Evolutionary conservation across 2,329 filamentous ascomycete species (phyloP).

Genomic region (Tolypocladium pustulatum): DNA sequence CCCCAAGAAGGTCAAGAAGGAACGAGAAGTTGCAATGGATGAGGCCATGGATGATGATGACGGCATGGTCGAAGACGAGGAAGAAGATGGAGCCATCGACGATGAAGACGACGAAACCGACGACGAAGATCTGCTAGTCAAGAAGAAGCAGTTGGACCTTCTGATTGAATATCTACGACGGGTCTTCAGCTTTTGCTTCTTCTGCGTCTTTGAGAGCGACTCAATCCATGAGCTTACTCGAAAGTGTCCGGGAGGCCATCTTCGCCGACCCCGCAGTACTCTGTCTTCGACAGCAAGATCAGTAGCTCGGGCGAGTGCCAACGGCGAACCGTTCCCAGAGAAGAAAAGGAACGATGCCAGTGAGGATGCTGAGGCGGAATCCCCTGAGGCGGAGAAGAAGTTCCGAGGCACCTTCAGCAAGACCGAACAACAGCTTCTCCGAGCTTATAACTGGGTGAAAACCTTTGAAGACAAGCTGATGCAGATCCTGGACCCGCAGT

Average conservation of each 20-base stretch:
- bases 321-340: conserved; percentile 71
- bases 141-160: conserved; percentile 95
- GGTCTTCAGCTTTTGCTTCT: conserved; percentile 99
- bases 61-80: conserved; percentile 62
- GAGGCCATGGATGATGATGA: conserved; percentile 54
- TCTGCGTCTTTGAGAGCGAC: conserved; percentile 97
- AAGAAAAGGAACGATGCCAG: conserved; percentile 65
- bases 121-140: conserved; percentile 76
- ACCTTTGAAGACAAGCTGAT: conserved; percentile 96
- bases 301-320: conserved; percentile 75
- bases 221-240: conserved; percentile 91
- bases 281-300: conserved; percentile 74
- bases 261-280: conserved; percentile 80
- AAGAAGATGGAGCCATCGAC: conserved; percentile 68
- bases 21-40: conserved; percentile 49
- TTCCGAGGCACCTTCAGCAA: conserved; percentile 61
- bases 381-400: conserved; percentile 54
- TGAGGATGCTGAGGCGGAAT: conserved; percentile 44
- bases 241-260: conserved; percentile 95
- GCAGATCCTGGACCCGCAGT: conserved; percentile 84
- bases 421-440: conserved; percentile 81
- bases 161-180: conserved; percentile 93
- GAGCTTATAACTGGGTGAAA: conserved; percentile 97
- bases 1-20: conserved; percentile 49
- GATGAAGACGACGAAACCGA: conserved; percentile 89